Percentiles rank a stretch among this genome's conserved stretches.
These are phyloP conservation scores for Fusarium tanahbumbuense DNA, from an alignment of 2,329 filamentous ascomycete genomes.

Conservation along the genomic window DNA sequence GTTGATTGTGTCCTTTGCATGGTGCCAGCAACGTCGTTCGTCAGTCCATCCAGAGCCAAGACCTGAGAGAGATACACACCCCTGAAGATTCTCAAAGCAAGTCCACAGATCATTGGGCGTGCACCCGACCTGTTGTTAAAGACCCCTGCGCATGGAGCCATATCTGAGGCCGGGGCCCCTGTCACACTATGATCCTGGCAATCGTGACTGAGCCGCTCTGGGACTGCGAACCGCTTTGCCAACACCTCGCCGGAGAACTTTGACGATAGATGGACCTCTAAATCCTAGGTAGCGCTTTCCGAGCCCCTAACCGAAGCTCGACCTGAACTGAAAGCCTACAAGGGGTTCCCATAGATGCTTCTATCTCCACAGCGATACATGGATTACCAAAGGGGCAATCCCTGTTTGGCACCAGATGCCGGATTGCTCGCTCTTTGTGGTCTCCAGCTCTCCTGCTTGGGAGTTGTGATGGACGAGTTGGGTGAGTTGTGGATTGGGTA, in stretches of 20 bases:
- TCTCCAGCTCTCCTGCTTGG: constrained; percentile 10
- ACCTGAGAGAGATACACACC: constrained; percentile 36
- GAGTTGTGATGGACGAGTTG: constrained; percentile 3
- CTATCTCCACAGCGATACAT: constrained; percentile 36
- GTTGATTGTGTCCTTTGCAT: constrained; percentile 33
- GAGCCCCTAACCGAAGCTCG: constrained; percentile 28
- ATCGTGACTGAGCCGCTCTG: constrained; percentile 40
- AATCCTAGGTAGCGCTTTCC: constrained; percentile 27
- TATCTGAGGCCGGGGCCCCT: constrained; percentile 24
- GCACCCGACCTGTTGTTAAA: constrained; percentile 32
- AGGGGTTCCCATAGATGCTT: constrained; percentile 36
- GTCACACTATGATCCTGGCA: constrained; percentile 16
- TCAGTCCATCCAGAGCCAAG: constrained; percentile 41
- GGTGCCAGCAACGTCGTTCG: constrained; percentile 35
- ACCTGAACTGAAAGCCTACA: constrained; percentile 17
- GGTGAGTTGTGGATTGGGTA: constrained; percentile 36
- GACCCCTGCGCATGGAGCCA: constrained; percentile 29
- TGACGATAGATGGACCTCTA: constrained; percentile 36
- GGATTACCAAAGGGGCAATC: constrained; percentile 26
- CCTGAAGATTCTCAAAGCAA: constrained; percentile 15
- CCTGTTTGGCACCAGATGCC: constrained; percentile 41
- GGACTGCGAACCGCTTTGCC: constrained; percentile 33
- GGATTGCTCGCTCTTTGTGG: constrained; percentile 36
- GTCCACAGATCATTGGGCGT: constrained; percentile 33
- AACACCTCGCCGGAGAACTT: constrained; percentile 45